Conservation (phyloP, 768 basidiomycete species). For the Auricularia sp. region DNA sequence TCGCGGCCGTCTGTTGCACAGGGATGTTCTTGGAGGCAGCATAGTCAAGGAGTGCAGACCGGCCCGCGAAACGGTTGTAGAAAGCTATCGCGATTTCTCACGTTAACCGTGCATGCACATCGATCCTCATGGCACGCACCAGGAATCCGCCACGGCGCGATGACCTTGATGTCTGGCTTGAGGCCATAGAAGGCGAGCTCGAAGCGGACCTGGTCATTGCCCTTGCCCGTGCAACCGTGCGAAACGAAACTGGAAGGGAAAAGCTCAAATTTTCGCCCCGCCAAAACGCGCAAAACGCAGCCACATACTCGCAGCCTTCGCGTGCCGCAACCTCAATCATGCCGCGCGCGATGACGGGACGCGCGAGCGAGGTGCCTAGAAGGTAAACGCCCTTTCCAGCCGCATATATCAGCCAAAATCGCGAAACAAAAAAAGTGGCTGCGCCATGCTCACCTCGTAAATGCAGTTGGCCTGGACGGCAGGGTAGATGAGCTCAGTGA, state of each 20-base stretch:
- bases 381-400: constrained; percentile 76
- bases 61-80: constrained; percentile 94
- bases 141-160: constrained; percentile 96
- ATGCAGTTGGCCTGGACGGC: constrained; percentile 98
- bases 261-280: not conserved
- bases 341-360: constrained; percentile 96
- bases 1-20: constrained; percentile 87
- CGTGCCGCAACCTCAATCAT: constrained; percentile 90
- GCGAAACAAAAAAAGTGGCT: not conserved
- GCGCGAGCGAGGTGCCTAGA: constrained; percentile 92
- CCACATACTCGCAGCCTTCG: constrained; percentile 88
- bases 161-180: constrained; percentile 96
- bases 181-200: constrained; percentile 98
- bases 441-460: constrained; percentile 61
- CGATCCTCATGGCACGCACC: constrained; percentile 34
- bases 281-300: not conserved
- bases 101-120: not conserved
- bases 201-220: constrained; percentile 99
- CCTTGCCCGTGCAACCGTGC: constrained; percentile 99
- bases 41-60: constrained; percentile 83
- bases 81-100: constrained; percentile 46
- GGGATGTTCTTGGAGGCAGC: constrained; percentile 84
- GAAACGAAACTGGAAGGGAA: constrained; percentile 63
- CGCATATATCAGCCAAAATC: not conserved
- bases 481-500: constrained; percentile 94